Evolutionary conservation across 2,329 filamentous ascomycete species (phyloP).

Genomic region (Beauveria rudraprayagi): DNA sequence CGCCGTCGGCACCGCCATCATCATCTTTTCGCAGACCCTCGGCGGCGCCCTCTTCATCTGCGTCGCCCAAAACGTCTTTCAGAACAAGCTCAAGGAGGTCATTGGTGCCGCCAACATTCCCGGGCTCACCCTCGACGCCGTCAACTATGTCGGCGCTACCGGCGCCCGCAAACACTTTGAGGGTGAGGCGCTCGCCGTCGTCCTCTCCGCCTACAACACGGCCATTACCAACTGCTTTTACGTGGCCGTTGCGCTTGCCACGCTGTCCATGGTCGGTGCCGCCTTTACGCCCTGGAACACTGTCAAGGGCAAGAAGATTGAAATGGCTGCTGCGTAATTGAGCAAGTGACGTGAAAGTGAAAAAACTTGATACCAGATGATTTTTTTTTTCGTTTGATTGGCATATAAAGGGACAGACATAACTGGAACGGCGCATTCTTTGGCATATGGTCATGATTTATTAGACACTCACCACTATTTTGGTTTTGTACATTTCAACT

Average conservation of each 20-base stretch:
- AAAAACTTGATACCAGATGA: slow-evolving; percentile 4
- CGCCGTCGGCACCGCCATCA: slow-evolving; percentile 37
- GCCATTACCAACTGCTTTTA: slow-evolving; percentile 35
- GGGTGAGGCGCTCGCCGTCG: slow-evolving; percentile 22
- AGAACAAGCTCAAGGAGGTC: slow-evolving; percentile 33
- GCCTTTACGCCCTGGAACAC: slow-evolving; percentile 45
- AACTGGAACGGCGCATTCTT: neutral
- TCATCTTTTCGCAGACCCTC: slow-evolving; percentile 37
- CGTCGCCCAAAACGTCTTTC: slow-evolving; percentile 43
- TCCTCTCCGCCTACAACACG: slow-evolving; percentile 36
- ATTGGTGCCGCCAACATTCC: slow-evolving; percentile 30
- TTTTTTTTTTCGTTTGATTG: neutral
- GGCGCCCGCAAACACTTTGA: slow-evolving; percentile 24
- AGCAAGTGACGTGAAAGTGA: neutral
- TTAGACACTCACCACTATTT: neutral
- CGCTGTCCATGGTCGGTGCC: slow-evolving; percentile 34
- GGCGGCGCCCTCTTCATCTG: slow-evolving; percentile 42
- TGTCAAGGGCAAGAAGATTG: slow-evolving; percentile 45
- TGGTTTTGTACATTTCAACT: neutral
- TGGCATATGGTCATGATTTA: neutral
- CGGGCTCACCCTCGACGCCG: slow-evolving; percentile 22
- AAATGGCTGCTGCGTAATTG: slow-evolving; percentile 20
- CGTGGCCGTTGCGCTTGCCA: slow-evolving; percentile 35
- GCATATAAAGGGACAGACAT: neutral
- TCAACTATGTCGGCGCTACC: slow-evolving; percentile 31